Base-by-base conservation (phyloP, 1,139 yeast species). In the Candida tetrigidarum region DNA sequence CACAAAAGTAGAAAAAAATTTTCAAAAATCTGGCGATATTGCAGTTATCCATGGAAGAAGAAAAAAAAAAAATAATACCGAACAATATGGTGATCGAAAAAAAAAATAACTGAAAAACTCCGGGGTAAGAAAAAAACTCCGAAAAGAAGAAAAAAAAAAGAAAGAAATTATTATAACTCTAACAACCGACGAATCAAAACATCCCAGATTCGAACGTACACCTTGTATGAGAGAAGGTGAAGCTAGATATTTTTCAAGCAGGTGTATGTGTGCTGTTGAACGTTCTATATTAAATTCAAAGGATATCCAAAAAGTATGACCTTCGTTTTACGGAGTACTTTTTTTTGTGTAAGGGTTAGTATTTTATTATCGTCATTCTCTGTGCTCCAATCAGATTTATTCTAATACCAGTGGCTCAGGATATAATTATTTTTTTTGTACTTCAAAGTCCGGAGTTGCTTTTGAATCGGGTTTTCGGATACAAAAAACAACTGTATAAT, bases 111-210 rank as follows among this genome's bases (percentile, higher is more conserved):
- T 9, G n/a, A 22, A 9, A 22, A 34, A 34, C 37, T 34, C 37
- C 37, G 37, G 37, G 37, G 28, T 22, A 22, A 34, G 10, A 20
- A n/a, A 4, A 20, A 34, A 34, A 34, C 18, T 20, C 18, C 37
- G 26, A 34, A 20, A 22, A 32, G 16, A 19, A n/a, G 12, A 9
- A 10, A 12, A 3, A 11, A 12, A 28, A 12, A 12, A 8, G 6
- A 28, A 28, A 12, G 12, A 12, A 9, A 8, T n/a, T n/a, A n/a
- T n/a, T n/a, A n/a, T n/a, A 12, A 29, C 15, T 27, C 5, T 28
- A 4, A 16, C 30, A 5, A 29, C 10, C 20, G 18, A 29, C 33
- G 33, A 29, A 29, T 29, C 33, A 29, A 8, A 29, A 15, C 5
- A 5, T 12, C 7, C 11, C n/a, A 11, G 16, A 29, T 25, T 3